Conservation (phyloP, 2,329 filamentous ascomycete genomes). For the Thyridium curvatum region DNA sequence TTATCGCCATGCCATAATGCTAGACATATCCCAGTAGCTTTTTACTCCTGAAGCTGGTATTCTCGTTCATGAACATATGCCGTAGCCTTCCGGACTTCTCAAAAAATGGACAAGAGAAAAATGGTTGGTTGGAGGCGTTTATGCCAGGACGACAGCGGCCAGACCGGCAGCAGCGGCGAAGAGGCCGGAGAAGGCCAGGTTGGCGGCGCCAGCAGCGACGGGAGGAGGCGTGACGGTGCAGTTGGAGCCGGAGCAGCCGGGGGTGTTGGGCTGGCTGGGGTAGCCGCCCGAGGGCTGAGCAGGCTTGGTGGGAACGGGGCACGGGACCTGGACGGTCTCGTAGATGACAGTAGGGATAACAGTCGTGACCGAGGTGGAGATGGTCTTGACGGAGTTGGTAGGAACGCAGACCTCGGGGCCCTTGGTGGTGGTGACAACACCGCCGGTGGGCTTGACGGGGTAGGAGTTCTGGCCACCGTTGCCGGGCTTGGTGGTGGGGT, state of each 20-base stretch:
- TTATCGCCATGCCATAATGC: conserved; percentile 17
- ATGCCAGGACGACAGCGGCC: conserved; percentile 47
- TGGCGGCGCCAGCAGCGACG: conserved; percentile 45
- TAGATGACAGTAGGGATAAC: conserved; percentile 49
- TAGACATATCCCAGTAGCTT: conserved; percentile 16
- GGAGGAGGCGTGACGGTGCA: conserved; percentile 16
- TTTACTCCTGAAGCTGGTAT: conserved; percentile 21
- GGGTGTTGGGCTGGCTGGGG: conserved; percentile 18
- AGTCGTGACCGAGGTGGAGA: conserved; percentile 51
- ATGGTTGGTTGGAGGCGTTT: conserved; percentile 21
- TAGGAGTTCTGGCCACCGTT: not conserved
- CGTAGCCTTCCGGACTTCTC: conserved; percentile 32
- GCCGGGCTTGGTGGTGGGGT: conserved; percentile 14
- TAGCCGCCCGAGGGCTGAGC: conserved; percentile 14
- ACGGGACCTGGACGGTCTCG: conserved; percentile 36
- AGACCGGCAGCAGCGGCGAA: conserved; percentile 50
- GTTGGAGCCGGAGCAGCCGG: conserved; percentile 20
- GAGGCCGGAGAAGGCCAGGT: conserved; percentile 45
- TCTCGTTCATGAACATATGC: conserved; percentile 28
- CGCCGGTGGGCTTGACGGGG: conserved; percentile 13
- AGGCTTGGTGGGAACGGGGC: conserved; percentile 23
- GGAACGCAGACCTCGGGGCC: conserved; percentile 13
- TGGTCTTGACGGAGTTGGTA: conserved; percentile 38
- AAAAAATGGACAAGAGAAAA: conserved; percentile 25
- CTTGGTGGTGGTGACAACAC: conserved; percentile 6